Base-by-base conservation (phyloP, 2,329 filamentous ascomycete species). In the Colletotrichum sp. region DNA sequence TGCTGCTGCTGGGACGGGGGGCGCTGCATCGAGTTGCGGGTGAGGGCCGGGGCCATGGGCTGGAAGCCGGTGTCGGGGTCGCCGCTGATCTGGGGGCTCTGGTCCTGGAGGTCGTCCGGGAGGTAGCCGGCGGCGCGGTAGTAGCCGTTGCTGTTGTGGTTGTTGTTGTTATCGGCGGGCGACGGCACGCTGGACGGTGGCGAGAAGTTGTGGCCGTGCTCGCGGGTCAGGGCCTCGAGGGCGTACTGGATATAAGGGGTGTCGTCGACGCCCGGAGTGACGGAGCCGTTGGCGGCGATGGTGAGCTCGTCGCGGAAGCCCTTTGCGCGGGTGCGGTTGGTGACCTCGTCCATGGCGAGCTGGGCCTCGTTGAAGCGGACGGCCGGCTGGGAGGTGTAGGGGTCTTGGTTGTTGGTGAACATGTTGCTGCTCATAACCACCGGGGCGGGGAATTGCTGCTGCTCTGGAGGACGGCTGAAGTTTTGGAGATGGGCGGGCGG, bases 211-310 rank as follows among this genome's bases (percentile, higher is more conserved):
- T 92, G 88, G 76, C 94, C 92, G 73, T 93, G 93, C 80, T 94
- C 92, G 64, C 94, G 89, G 8, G 95, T 98, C 79, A 99, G 87
- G 77, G 96, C 95, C 78, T 98, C 94, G 77, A 99, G 92, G 55
- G 96, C 96, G 83, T 97, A 98, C 78, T 94, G 94, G 78, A 98
- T 95, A 83, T 96, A 98, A 1, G 95, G 96, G 10, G 93, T 94
- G 81, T 98, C 94, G 81, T 98, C 96, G 52, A 95, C 88, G 12
- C 93, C 95, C 0, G 96, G 96, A 0, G 95, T 96, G 71, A 92
- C 88, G 55, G 87, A 87, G 74, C 88, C 86, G 61, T 83, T 76
- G 38, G 82, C 89, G 21, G 88, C 86, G 69, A 89, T 84, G 65
- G 88, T 85, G 43, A 91, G 81, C 58, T 90, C 87, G 70, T 92